Conservation (phyloP, 176 grass and related monocot species). For the Avena sativa region DNA sequence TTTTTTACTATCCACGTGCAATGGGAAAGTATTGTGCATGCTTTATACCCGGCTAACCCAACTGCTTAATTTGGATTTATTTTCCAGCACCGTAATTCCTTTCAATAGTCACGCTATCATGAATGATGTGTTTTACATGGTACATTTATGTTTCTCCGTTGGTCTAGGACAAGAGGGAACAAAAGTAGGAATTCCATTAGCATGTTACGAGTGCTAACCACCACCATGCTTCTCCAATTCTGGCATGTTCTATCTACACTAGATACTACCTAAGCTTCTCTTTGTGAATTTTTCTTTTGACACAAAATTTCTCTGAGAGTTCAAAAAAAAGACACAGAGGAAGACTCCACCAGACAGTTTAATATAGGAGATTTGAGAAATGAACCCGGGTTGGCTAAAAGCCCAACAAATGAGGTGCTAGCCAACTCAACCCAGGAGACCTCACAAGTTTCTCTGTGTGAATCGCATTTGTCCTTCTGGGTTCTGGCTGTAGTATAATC, state of each 20-base stretch:
- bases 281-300: not conserved
- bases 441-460: not conserved
- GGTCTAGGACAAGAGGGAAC: not conserved
- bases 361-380: not conserved
- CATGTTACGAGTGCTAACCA: not conserved
- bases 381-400: not conserved
- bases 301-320: not conserved
- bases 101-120: constrained; percentile 23
- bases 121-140: not conserved
- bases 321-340: not conserved
- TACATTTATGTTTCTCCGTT: constrained; percentile 9
- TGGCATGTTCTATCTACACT: not conserved
- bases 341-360: not conserved
- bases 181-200: not conserved
- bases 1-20: not conserved
- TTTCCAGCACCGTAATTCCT: not conserved
- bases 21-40: constrained; percentile 4
- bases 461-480: constrained; percentile 13
- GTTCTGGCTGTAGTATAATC: constrained; percentile 18
- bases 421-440: not conserved
- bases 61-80: not conserved
- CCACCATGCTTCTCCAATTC: not conserved
- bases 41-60: not conserved
- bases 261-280: not conserved
- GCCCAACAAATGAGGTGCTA: not conserved